These are phyloP conservation scores for Pseudocercospora cruenta DNA, from an alignment of 2,329 filamentous ascomycete species.

Conservation along the genomic window DNA sequence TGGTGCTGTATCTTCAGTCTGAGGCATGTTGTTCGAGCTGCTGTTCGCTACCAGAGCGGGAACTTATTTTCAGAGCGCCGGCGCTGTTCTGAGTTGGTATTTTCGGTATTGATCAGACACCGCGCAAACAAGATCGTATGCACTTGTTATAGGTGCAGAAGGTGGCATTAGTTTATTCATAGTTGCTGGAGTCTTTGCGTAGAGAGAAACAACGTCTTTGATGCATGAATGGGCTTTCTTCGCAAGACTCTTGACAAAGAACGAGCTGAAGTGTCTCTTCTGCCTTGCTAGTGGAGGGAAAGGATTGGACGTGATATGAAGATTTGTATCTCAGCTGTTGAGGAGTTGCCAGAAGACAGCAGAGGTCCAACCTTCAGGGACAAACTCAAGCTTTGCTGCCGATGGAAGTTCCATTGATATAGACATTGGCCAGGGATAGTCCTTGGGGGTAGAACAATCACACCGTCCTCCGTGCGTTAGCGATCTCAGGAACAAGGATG, in stretches of 20 bases:
- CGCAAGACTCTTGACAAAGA: background rate
- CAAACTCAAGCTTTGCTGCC: background rate
- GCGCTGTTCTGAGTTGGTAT: background rate
- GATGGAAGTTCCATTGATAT: background rate
- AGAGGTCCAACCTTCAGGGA: background rate
- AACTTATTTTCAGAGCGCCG: background rate
- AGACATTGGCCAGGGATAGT: background rate
- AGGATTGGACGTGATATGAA: too few relatives aligned
- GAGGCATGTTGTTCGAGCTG: constrained; percentile 13
- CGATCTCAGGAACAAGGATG: too few relatives aligned
- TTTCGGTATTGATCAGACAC: background rate
- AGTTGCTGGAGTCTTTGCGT: background rate
- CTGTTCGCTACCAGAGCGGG: constrained; percentile 14
- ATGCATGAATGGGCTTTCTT: background rate
- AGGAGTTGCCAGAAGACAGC: too few relatives aligned
- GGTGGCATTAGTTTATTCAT: background rate
- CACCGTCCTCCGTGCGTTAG: too few relatives aligned
- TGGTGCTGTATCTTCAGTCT: constrained; percentile 1
- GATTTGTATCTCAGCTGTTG: too few relatives aligned
- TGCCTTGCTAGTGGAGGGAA: background rate
- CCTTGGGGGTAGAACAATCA: background rate
- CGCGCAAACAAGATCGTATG: background rate
- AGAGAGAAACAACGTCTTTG: background rate
- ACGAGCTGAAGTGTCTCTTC: background rate
- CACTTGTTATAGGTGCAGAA: background rate